A percentile compares a stretch with the other conserved stretches of the same genome.
These are phyloP conservation scores for Aaosphaeria pasadenensis DNA, from an alignment of 2,329 filamentous ascomycete species.

Conservation along the genomic window DNA sequence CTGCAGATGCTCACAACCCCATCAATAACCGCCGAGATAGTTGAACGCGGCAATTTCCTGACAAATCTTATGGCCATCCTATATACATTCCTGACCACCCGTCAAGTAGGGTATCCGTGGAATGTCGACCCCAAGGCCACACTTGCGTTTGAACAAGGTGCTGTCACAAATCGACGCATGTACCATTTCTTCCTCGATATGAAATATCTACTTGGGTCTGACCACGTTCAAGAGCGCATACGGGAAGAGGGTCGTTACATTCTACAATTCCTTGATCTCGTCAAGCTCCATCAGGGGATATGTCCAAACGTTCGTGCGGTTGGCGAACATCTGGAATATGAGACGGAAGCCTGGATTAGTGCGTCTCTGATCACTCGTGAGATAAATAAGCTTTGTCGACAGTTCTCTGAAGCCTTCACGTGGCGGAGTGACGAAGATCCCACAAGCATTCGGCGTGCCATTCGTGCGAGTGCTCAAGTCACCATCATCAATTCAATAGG, in stretches of 20 bases:
- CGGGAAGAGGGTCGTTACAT: conserved; percentile 83
- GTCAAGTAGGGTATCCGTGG: conserved; percentile 91
- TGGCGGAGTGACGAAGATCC: conserved; percentile 64
- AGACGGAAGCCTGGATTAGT: conserved; percentile 97
- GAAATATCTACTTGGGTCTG: conserved; percentile 83
- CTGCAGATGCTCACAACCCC: conserved; percentile 95
- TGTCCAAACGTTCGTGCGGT: conserved; percentile 90
- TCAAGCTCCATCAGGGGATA: conserved; percentile 95
- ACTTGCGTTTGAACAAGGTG: conserved; percentile 88
- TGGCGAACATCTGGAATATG: conserved; percentile 95
- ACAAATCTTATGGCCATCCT: conserved; percentile 94
- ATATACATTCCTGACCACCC: conserved; percentile 93
- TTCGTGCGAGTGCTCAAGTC: conserved; percentile 71
- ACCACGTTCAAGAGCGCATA: conserved; percentile 82
- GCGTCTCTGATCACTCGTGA: conserved; percentile 92
- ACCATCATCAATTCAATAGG: conserved; percentile 89
- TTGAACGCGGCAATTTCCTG: conserved; percentile 91
- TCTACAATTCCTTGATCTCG: conserved; percentile 89
- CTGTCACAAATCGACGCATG: conserved; percentile 90
- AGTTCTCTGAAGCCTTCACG: conserved; percentile 83
- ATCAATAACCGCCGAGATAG: conserved; percentile 92
- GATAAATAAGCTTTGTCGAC: conserved; percentile 86
- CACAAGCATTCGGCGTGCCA: conserved; percentile 65
- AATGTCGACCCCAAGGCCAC: conserved; percentile 84
- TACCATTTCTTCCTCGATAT: conserved; percentile 98